Conservation (phyloP, 805 yeast species). For the Zygotorulaspora danielsina region DNA sequence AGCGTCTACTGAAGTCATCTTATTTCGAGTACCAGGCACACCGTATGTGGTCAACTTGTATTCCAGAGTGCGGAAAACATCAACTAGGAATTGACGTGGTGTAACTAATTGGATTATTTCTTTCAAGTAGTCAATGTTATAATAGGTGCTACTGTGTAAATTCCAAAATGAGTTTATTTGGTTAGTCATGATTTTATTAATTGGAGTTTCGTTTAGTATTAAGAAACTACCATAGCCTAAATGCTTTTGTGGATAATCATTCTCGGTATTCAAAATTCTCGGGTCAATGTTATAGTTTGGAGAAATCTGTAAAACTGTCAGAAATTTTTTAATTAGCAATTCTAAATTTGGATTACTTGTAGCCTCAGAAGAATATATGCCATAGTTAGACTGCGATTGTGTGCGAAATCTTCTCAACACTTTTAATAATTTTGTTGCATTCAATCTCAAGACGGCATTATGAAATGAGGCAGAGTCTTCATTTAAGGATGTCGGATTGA, state of each 20-base stretch:
- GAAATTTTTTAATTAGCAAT: slow-evolving; percentile 23
- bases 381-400: slow-evolving; percentile 29
- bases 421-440: slow-evolving; percentile 26
- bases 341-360: slow-evolving; percentile 29
- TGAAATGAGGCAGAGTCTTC: slow-evolving; percentile 47
- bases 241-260: slow-evolving; percentile 28
- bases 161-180: slow-evolving; percentile 37
- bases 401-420: slow-evolving; percentile 23
- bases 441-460: slow-evolving; percentile 37
- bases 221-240: slow-evolving; percentile 25
- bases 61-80: slow-evolving; percentile 27
- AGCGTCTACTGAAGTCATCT: slow-evolving; percentile 21
- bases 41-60: slow-evolving; percentile 27
- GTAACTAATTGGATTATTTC: slow-evolving; percentile 29
- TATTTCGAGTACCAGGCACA: slow-evolving; percentile 24
- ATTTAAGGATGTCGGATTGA: slow-evolving; percentile 42
- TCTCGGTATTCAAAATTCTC: slow-evolving; percentile 21
- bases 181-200: slow-evolving; percentile 33
- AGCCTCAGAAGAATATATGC: slow-evolving; percentile 32
- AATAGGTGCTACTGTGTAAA: slow-evolving; percentile 36
- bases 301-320: slow-evolving; percentile 22
- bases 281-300: slow-evolving; percentile 32
- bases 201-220: slow-evolving; percentile 30
- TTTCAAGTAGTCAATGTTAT: slow-evolving; percentile 31
- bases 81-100: slow-evolving; percentile 27